A percentile compares a stretch with the other conserved stretches of the same genome.
These are phyloP conservation scores for Aspergillaceae sp. DNA, from an alignment of 2,329 filamentous ascomycete genomes.

Conservation along the genomic window DNA sequence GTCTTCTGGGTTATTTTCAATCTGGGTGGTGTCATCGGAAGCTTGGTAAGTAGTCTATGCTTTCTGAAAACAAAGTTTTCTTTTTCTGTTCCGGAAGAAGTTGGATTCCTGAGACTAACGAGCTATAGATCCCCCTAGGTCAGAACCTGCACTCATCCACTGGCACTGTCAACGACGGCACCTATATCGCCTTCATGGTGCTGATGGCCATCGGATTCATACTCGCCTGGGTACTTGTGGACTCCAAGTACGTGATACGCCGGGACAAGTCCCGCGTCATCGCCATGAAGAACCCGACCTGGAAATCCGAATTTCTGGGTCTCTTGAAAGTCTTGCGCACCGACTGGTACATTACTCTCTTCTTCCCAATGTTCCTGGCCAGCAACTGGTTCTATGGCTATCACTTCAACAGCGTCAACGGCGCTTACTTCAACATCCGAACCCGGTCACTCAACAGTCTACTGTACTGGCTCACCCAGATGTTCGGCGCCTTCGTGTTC, in stretches of 20 bases:
- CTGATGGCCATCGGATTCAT: slow-evolving; percentile 65
- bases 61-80: too few species aligned
- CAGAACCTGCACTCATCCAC: slow-evolving; percentile 37
- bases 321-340: slow-evolving; percentile 62
- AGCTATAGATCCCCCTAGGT: slow-evolving; percentile 34
- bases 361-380: slow-evolving; percentile 76
- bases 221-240: slow-evolving; percentile 60
- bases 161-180: slow-evolving; percentile 54
- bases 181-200: slow-evolving; percentile 83
- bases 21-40: slow-evolving; percentile 77
- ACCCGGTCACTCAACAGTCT: slow-evolving; percentile 68
- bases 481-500: slow-evolving; percentile 64
- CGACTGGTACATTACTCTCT: slow-evolving; percentile 63
- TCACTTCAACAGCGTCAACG: slow-evolving; percentile 67
- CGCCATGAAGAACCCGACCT: slow-evolving; percentile 83
- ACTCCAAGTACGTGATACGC: slow-evolving; percentile 65
- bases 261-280: slow-evolving; percentile 72
- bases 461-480: slow-evolving; percentile 73
- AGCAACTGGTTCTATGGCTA: slow-evolving; percentile 77
- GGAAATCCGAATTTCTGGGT: slow-evolving; percentile 68
- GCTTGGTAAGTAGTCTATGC: slow-evolving; percentile 54
- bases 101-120: background rate
- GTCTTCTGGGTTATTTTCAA: slow-evolving; percentile 97
- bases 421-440: slow-evolving; percentile 61
- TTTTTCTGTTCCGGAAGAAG: background rate